Evolutionary conservation across 2,329 filamentous ascomycete species (phyloP).

Genomic region (Zelopaecilomyces penicillatus): DNA sequence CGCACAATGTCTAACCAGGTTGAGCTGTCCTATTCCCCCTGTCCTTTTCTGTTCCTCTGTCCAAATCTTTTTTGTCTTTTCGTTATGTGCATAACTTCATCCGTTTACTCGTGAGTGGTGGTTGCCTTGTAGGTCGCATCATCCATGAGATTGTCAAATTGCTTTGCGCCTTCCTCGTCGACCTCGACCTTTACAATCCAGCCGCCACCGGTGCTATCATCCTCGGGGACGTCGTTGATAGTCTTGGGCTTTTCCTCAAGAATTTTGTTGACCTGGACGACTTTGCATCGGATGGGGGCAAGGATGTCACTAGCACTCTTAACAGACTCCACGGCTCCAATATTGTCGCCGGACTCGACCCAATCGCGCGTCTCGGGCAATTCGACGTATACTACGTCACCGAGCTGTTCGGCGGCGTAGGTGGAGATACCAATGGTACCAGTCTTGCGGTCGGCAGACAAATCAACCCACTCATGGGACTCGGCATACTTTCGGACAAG

Average conservation of each 20-base stretch:
- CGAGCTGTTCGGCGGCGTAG: conserved; percentile 86
- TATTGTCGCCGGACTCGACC: conserved; percentile 67
- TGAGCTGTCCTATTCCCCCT: conserved; percentile 13
- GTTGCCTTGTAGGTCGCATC: conserved; percentile 69
- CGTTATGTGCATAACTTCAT: not conserved
- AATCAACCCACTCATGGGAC: conserved; percentile 97
- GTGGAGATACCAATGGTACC: conserved; percentile 78
- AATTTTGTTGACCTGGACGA: conserved; percentile 62
- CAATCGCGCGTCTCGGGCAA: conserved; percentile 61
- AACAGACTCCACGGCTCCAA: conserved; percentile 95
- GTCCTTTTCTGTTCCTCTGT: not conserved
- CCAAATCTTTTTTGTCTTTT: not conserved
- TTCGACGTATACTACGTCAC: conserved; percentile 96
- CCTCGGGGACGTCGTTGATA: conserved; percentile 87
- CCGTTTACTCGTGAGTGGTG: conserved; percentile 29
- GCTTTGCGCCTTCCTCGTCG: conserved; percentile 52
- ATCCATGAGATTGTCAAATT: conserved; percentile 72
- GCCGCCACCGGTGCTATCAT: conserved; percentile 62
- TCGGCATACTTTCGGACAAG: conserved; percentile 80
- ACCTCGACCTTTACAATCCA: conserved; percentile 91
- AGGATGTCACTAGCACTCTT: conserved; percentile 98
- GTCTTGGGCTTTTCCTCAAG: conserved; percentile 79
- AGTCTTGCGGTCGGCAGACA: conserved; percentile 72
- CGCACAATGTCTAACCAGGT: conserved; percentile 11
- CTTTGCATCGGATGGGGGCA: conserved; percentile 70